phyloP scores from a whole-genome alignment of 2,329 filamentous ascomycete species.

The Fusarium ramigenum region DNA sequence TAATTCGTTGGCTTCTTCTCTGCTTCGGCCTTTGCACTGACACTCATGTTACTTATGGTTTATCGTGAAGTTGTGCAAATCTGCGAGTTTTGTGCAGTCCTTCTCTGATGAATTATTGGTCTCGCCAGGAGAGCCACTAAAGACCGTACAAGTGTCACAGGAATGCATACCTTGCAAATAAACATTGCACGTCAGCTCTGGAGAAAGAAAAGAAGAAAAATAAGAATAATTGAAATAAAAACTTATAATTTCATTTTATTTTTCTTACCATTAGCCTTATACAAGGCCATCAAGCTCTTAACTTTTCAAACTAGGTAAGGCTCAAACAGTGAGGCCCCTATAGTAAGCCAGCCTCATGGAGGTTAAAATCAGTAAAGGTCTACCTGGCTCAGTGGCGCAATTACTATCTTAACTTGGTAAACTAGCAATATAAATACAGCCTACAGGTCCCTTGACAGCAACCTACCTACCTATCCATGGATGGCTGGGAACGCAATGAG shows the following conservation, averaged over 20 bases:
- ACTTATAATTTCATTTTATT: too few species aligned
- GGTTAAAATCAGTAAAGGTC: not conserved
- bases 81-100: not conserved
- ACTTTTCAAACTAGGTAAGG: not conserved
- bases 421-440: not conserved
- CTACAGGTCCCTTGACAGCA: not conserved
- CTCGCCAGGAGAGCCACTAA: not conserved
- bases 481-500: not conserved
- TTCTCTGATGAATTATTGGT: not conserved
- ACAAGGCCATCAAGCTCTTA: not conserved
- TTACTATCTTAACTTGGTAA: not conserved
- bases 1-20: constrained; percentile 28
- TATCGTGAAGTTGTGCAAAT: not conserved
- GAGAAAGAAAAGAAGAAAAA: not conserved
- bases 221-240: not conserved
- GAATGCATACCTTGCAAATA: not conserved
- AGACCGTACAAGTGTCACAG: not conserved
- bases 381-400: not conserved
- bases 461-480: not conserved
- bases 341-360: not conserved
- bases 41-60: not conserved
- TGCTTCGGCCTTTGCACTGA: not conserved
- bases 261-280: not conserved
- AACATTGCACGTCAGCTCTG: not conserved
- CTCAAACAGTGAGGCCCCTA: not conserved